These are phyloP conservation scores for Chloranthus sessilifolius DNA, from an alignment of 164 flowering plant species.

Conservation along the genomic window DNA sequence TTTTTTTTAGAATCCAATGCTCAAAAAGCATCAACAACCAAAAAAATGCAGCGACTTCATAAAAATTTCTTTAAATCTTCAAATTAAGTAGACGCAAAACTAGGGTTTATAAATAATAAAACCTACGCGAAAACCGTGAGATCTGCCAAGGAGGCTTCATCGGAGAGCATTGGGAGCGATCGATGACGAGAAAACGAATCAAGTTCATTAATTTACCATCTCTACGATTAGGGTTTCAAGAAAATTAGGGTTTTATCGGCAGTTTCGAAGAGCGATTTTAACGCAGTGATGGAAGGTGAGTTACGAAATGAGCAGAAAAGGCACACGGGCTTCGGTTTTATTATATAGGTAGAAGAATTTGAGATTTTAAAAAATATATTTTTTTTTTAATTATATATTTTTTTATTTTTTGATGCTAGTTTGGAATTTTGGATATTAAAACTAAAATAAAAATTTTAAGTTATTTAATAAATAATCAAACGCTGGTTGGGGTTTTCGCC, in stretches of 20 bases:
- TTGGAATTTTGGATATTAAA: too few species aligned
- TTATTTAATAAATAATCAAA: background rate
- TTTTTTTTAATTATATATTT: too few species aligned
- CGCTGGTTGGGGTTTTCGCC: constrained; percentile 22
- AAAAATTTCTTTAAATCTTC: too few species aligned
- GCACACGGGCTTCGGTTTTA: constrained; percentile 6
- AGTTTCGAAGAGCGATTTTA: constrained; percentile 12
- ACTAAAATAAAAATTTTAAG: background rate
- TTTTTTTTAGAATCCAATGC: too few species aligned
- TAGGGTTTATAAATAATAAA: background rate
- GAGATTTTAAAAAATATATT: too few species aligned
- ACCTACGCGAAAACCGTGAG: constrained; percentile 23
- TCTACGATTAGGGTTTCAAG: constrained; percentile 17
- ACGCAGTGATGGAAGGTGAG: constrained; percentile 9
- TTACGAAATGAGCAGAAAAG: constrained; percentile 12
- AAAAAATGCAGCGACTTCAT: too few species aligned
- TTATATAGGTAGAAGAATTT: too few species aligned
- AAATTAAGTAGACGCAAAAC: too few species aligned
- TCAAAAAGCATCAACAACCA: too few species aligned
- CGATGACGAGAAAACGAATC: background rate
- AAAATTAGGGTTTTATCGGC: too few species aligned
- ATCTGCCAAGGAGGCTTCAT: constrained; percentile 33
- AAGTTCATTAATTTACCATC: too few species aligned
- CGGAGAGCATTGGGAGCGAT: constrained; percentile 7
- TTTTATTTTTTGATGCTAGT: too few species aligned